Evolutionary conservation across 306 rosid species (phyloP).

Genomic region (Quillaja saponaria): DNA sequence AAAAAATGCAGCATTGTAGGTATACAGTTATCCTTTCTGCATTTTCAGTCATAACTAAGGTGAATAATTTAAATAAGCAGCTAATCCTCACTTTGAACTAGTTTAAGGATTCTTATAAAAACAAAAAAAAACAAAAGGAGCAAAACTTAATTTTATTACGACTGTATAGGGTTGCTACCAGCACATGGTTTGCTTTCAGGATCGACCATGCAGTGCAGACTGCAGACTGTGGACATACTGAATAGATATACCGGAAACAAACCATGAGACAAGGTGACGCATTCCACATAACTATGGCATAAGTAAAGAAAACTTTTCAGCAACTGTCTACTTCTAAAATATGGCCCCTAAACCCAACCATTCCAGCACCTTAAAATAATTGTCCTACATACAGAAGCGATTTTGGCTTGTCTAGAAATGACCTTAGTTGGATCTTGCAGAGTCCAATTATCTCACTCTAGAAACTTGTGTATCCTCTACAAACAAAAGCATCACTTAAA

Average conservation of each 20-base stretch:
- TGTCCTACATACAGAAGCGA: no score
- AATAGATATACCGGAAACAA: conserved; percentile 1
- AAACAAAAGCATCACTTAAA: no score
- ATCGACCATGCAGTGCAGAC: conserved; percentile 14
- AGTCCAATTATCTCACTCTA: no score
- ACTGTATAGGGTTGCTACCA: neutral
- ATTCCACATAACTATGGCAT: neutral
- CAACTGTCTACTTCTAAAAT: no score
- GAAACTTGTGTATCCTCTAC: no score
- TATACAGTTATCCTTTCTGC: neutral
- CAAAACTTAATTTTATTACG: no score
- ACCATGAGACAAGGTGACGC: conserved; percentile 1
- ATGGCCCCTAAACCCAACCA: no score
- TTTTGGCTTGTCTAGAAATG: no score
- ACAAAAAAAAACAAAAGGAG: no score
- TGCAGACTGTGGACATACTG: conserved; percentile 2
- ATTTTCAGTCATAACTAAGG: neutral
- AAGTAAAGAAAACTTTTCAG: conserved; percentile 3
- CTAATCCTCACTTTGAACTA: conserved; percentile 5
- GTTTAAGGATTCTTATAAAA: no score
- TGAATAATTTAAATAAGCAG: neutral
- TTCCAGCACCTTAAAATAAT: no score
- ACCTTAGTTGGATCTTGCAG: no score
- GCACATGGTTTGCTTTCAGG: neutral
- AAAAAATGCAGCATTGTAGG: neutral